phyloP scores from a whole-genome alignment of 2,329 filamentous ascomycete genomes.

The Penicillium sp. region DNA sequence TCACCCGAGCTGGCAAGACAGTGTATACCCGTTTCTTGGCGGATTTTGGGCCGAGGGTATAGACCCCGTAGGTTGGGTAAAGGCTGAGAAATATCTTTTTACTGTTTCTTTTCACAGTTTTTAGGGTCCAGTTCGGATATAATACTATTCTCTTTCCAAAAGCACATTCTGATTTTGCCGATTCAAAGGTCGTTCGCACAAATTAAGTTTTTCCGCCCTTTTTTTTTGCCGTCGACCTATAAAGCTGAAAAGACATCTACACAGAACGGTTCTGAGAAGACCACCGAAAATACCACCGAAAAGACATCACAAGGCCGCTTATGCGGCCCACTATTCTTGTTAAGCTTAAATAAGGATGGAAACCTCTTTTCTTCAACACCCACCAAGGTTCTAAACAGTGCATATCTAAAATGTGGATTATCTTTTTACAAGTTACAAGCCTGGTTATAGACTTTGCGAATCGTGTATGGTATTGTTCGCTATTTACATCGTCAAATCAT shows the following conservation, averaged over 20 bases:
- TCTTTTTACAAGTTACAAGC: neutral
- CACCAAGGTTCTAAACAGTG: neutral
- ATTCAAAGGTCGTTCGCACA: too few species aligned
- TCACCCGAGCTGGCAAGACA: too few species aligned
- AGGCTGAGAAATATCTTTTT: too few species aligned
- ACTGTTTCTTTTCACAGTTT: neutral
- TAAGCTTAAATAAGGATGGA: neutral
- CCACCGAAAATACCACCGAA: too few species aligned
- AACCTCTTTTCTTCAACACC: too few species aligned
- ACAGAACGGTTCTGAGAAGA: too few species aligned
- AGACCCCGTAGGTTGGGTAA: neutral
- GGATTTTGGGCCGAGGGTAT: neutral
- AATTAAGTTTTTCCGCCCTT: too few species aligned
- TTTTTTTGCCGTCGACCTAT: too few species aligned
- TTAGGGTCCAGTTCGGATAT: neutral
- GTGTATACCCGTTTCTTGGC: neutral
- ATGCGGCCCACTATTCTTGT: too few species aligned
- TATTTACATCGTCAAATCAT: neutral
- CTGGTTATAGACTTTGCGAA: neutral
- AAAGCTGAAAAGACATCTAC: too few species aligned
- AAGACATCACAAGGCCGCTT: too few species aligned
- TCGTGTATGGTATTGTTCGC: conserved; percentile 3
- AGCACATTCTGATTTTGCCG: too few species aligned
- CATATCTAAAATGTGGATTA: neutral
- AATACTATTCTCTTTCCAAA: neutral